Evolutionary conservation across 2,329 filamentous ascomycete genomes (phyloP).

Genomic region (Aspergillus intermedius): DNA sequence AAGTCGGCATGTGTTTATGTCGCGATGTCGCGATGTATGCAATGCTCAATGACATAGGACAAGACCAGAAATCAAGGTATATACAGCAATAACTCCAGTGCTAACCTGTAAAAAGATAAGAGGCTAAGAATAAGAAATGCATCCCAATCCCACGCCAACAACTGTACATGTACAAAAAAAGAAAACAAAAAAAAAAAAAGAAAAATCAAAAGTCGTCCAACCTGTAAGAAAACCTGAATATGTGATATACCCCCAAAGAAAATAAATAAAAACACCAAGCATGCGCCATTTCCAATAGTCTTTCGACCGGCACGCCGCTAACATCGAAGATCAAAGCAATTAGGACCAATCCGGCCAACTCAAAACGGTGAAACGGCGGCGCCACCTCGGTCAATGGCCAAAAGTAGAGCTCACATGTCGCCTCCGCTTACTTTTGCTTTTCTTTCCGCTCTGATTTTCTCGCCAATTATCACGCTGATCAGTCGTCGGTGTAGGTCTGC

Average conservation of each 20-base stretch:
- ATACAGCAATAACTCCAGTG: no score
- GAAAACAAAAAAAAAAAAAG: no score
- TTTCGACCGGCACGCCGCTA: neutral
- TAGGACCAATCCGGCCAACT: neutral
- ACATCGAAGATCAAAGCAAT: neutral
- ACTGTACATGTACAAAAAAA: no score
- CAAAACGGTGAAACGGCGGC: neutral
- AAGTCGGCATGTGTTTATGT: no score
- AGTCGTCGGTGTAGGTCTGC: conserved; percentile 39
- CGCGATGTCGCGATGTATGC: no score
- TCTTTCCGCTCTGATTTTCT: conserved; percentile 37
- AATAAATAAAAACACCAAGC: neutral
- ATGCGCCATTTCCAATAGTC: neutral
- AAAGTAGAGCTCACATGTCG: neutral
- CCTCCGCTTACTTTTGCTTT: conserved; percentile 22
- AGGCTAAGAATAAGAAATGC: no score
- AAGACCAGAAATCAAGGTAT: no score
- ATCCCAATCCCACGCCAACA: no score
- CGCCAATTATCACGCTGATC: conserved; percentile 43
- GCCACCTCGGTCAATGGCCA: neutral
- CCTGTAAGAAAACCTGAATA: no score
- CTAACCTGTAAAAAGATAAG: no score
- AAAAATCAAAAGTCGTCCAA: no score
- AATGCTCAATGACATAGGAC: no score
- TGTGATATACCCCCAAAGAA: neutral